phyloP scores from a whole-genome alignment of 2,329 filamentous ascomycete genomes.

The Microdochium trichocladiopsis region DNA sequence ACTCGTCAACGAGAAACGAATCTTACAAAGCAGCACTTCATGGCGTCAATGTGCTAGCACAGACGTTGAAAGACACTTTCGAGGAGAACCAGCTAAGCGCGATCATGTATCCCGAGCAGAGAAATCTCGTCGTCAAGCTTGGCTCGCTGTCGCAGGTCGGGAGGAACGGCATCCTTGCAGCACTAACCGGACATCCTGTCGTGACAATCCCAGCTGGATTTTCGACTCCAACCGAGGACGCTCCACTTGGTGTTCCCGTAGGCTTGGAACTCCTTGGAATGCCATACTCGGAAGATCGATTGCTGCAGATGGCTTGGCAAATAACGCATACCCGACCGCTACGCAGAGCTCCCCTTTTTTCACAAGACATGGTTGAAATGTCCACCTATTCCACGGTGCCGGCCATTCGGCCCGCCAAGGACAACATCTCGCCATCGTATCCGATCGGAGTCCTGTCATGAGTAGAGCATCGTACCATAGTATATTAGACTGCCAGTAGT shows the following conservation, averaged over 20 bases:
- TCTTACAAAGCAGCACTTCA: conserved; percentile 39
- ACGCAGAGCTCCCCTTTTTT: conserved; percentile 38
- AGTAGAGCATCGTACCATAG: not conserved
- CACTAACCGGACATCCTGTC: conserved; percentile 30
- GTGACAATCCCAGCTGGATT: conserved; percentile 46
- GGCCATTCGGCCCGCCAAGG: conserved; percentile 29
- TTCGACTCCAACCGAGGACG: conserved; percentile 35
- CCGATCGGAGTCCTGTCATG: conserved; percentile 32
- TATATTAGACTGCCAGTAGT: not conserved
- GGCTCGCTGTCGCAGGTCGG: conserved; percentile 50
- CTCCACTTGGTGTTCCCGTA: conserved; percentile 51
- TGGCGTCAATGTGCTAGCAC: conserved; percentile 44
- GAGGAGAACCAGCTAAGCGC: conserved; percentile 41
- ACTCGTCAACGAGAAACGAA: conserved; percentile 41
- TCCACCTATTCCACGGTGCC: conserved; percentile 34
- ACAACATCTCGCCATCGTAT: conserved; percentile 35
- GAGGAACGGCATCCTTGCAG: conserved; percentile 38
- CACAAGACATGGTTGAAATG: conserved; percentile 27
- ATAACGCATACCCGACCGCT: conserved; percentile 38
- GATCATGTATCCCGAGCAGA: conserved; percentile 58
- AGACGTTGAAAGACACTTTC: conserved; percentile 43
- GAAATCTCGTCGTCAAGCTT: conserved; percentile 53
- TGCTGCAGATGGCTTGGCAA: conserved; percentile 45
- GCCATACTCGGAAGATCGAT: conserved; percentile 45
- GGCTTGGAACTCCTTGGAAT: conserved; percentile 57